Percentiles rank a stretch among this genome's conserved stretches.
phyloP scores from a whole-genome alignment of 495 filamentous ascomycete species.

The Aspergillus incahuasiensis region DNA sequence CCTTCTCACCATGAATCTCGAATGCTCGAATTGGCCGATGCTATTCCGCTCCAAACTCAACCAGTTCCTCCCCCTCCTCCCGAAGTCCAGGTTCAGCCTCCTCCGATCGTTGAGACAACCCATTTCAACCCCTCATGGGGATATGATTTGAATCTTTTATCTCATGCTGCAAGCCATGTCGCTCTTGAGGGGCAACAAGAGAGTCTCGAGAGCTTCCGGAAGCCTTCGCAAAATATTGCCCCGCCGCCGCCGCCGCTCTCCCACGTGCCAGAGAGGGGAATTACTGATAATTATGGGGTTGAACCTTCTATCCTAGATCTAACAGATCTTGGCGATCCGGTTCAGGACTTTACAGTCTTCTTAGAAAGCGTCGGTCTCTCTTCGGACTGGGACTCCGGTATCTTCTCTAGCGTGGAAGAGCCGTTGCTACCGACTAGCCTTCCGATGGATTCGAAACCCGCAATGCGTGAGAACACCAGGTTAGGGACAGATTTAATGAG shows the following conservation, averaged over 20 bases:
- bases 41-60: constrained; percentile 40
- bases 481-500: constrained; percentile 36
- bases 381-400: constrained; percentile 47
- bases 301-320: constrained; percentile 46
- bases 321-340: constrained; percentile 43
- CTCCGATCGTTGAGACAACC: constrained; percentile 41
- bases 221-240: constrained; percentile 29
- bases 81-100: constrained; percentile 37
- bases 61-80: constrained; percentile 31
- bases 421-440: constrained; percentile 36
- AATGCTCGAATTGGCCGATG: constrained; percentile 46
- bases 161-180: constrained; percentile 48
- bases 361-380: constrained; percentile 48
- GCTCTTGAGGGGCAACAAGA: constrained; percentile 46
- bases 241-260: constrained; percentile 32
- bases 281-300: constrained; percentile 44
- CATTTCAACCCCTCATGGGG: constrained; percentile 50
- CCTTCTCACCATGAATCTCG: constrained; percentile 42
- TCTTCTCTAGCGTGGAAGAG: constrained; percentile 45
- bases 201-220: constrained; percentile 40
- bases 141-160: constrained; percentile 46
- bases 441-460: constrained; percentile 36
- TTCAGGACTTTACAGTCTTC: constrained; percentile 49
- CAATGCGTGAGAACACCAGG: constrained; percentile 31
- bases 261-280: constrained; percentile 34